These are phyloP conservation scores for Phoma sp. DNA, from an alignment of 2,329 filamentous ascomycete species.

Conservation along the genomic window DNA sequence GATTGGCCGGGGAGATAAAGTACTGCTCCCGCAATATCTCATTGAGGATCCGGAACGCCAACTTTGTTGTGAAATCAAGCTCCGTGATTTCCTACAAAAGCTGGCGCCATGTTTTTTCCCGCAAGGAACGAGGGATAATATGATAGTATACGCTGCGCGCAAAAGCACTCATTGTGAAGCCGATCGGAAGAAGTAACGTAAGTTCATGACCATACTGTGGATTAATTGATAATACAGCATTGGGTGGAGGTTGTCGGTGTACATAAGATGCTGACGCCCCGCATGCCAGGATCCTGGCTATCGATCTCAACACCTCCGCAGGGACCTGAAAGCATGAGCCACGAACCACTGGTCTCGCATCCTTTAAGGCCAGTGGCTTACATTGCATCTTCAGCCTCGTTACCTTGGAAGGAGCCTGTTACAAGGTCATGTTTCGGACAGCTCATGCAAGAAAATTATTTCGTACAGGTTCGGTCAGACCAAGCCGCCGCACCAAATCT, in stretches of 20 bases:
- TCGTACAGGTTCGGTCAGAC: not conserved
- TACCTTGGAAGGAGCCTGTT: not conserved
- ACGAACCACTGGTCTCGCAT: not conserved
- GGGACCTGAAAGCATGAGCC: conserved; percentile 5
- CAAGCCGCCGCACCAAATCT: no score
- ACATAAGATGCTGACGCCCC: not conserved
- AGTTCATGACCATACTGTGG: not conserved
- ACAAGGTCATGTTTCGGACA: not conserved
- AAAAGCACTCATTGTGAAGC: not conserved
- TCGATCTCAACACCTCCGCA: conserved; percentile 9
- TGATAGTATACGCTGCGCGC: not conserved
- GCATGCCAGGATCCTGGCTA: conserved; percentile 6
- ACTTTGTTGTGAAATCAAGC: not conserved
- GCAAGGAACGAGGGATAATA: no score
- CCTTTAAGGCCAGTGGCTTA: not conserved
- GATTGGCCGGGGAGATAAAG: conserved; percentile 11
- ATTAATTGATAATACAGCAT: not conserved
- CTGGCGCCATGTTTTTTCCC: not conserved
- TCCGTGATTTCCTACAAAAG: conserved; percentile 1
- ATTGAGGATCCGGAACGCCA: not conserved
- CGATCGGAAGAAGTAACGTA: not conserved
- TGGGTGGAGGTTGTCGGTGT: not conserved
- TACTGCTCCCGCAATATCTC: conserved; percentile 1
- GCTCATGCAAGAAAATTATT: not conserved
- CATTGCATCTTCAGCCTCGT: not conserved